Evolutionary conservation across 176 grass and related monocot species (phyloP), one percentile per base, ranked within the genome.

Genomic region (Oryza officinalis): DNA sequence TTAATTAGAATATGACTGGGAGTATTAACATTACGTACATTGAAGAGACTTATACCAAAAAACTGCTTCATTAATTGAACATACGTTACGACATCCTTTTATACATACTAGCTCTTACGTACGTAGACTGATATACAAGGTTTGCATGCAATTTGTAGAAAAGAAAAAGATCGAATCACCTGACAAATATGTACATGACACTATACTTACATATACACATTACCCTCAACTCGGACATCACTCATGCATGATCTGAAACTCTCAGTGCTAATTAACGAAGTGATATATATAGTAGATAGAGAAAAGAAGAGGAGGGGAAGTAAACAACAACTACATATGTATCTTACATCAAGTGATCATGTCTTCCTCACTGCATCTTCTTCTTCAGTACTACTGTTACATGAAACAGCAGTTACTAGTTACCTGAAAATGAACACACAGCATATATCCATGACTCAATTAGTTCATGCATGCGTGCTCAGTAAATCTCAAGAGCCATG

Each of bases 171-270:
- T 20, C 49, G 49, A 57, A 57, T 1, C n/a, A 52, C 8, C 57
- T 61, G 57, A 61, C 6, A 61, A 61, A 61, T 61, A 49, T 66
- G 22, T 17, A 13, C 68, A 79, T 27, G 13, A 63, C 52, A 66
- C 25, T 66, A 41, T 72, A 66, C 76, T 37, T 80, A 65, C 33
- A 76, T 6, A 75, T 12, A 78, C 18, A 85, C 17, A 65, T 26
- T 67, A 64, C 12, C 33, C 11, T 45, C 45, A 8, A 71, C 60
- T 22, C 31, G 17, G 1, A 4, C 65, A 37, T 70, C 20, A 57
- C 50, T 57, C 50, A 22, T 22, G 17, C 50, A 57, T 57, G 18
- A 4, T 57, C 50, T 52, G 15, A 52, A 52, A 18, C 49, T 70
- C 83, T 63, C 74, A 26, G 20, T 31, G 63, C 47, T 77, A 77